Base-by-base conservation (phyloP, 495 filamentous ascomycete genomes). In the Penicillium diatomitis region DNA sequence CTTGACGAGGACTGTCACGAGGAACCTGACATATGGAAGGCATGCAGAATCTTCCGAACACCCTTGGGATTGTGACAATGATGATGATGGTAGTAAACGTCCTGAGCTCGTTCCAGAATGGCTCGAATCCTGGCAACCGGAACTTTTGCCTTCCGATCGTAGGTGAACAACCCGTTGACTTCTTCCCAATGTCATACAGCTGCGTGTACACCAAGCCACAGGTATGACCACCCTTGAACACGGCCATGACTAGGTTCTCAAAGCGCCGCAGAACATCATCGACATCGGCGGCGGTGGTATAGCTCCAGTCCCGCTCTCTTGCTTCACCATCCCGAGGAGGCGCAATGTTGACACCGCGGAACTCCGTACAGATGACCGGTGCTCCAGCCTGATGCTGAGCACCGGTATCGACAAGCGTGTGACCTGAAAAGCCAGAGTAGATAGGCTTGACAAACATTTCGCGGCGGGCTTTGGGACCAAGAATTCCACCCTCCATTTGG, bases 271-370 rank as follows among this genome's bases (percentile, higher is more conserved):
- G 41, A 10, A 68, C 56, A 34, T 70, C 67, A 2, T 58, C 57
- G 27, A 63, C 56, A 45, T 70, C 62, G 0, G 47, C 57, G 1
- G 67, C 67, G 3, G 67, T 70, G 2, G 67, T 70, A 39, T 70
- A 70, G 1, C 67, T 65, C 67, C 67, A 70, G 34, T 70, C 67
- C 11, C 65, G 46, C 29, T 61, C 64, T 0, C 58, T 57, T 1
- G 57, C 62, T 2, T 46, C 41, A 0, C 33, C 47, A 31, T 63
- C 63, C 44, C 67, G 65, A 0, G 64, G 54, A 2, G 73, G 70
- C 1, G 72, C 69, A 39, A 83, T 80, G 51, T 81, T 81, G 7
- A 83, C 75, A 5, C 79, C 79, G 1, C 78, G 78, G 45, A 80
- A 80, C 53, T 83, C 79, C 9, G 69, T 72, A 52, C 76, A 80